Evolutionary conservation across 23 red algal genomes (phyloP), one percentile per base, ranked within the genome.

Genomic region (Cyanidiococcus yangmingshanensis): DNA sequence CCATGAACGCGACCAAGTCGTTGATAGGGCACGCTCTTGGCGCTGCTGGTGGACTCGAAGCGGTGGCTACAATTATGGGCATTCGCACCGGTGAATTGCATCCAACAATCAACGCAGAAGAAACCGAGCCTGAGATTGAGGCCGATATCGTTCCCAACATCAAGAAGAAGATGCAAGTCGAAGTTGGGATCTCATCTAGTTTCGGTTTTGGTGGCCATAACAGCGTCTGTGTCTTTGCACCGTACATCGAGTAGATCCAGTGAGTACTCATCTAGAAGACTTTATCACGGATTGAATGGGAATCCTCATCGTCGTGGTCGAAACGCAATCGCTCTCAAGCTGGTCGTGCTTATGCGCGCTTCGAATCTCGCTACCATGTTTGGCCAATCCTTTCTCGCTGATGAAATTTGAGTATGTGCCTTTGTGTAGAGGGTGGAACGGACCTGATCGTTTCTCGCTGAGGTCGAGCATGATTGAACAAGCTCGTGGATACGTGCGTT

Each of bases 191-290:
- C 54, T 87, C 83, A 35, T 91, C 90, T 50, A 90, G 87, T 17
- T 98, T 98, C 71, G 94, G 94, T 39, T 98, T 98, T 58, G 94
- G 94, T n/a, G 94, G 94, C 25, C 94, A 98, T 58, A 98, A 98
- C 76, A 89, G 84, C 38, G 80, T 87, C 1, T 84, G 90, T 30
- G 76, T 98, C 0, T 98, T 98, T 41, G 87, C 58, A 1, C 37
- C 39, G 50, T 81, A 25, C 59, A 39, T 40, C 1, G 37, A 81
- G 1, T 71, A 54, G 30, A 16, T 7, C 57, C 3, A n/a, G n/a
- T n/a, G n/a, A n/a, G n/a, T n/a, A n/a, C n/a, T n/a, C n/a, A n/a
- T n/a, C n/a, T n/a, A n/a, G n/a, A n/a, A n/a, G n/a, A n/a, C n/a
- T n/a, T n/a, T n/a, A n/a, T n/a, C n/a, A n/a, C n/a, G n/a, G n/a